Base-by-base conservation (phyloP, 2,329 filamentous ascomycete species). In the Biscogniauxia mediterranea region DNA sequence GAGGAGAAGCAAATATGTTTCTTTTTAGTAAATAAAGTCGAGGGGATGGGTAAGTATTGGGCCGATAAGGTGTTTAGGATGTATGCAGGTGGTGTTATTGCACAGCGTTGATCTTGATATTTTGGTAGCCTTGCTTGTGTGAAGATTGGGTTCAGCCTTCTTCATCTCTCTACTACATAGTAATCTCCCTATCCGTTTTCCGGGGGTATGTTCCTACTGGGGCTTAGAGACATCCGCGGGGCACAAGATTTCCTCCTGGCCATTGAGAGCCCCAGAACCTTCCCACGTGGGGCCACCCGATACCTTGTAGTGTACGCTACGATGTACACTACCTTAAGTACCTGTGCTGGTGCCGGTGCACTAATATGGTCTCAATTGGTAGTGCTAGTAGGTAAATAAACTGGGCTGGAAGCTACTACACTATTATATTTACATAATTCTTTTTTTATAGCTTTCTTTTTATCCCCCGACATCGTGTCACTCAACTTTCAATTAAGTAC, bases 401-500 rank as follows among this genome's bases (percentile, higher is more conserved):
- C 38, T 15, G 15, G 15, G 38, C 13, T 38, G 38, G 28, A 46
- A n/a, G 38, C 38, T 32, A 32, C 38, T 32, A 32, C 28, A 32
- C 28, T 32, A 32, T 6, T 6, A 5, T 32, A 32, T 13, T 2
- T 23, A 23, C 23, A 23, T 23, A 23, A 23, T 23, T 23, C 23
- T n/a, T 51, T 56, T 58, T 51, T 56, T 25, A n/a, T n/a, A n/a
- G n/a, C n/a, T 62, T 60, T 58, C 54, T 26, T 19, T 53, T 59
- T 55, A 23, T 19, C 50, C 57, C 64, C 15, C 13, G 15, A n/a
- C 15, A 46, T 46, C 38, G 17, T 46, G 1, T 46, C 15, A 6
- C 38, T 46, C 38, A 46, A n/a, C 15, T 62, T 28, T 51, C 26
- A n/a, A n/a, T n/a, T n/a, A n/a, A n/a, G n/a, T n/a, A n/a, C n/a